Evolutionary conservation across 345 rosid genomes (phyloP), one percentile per base, ranked within the genome.

Genomic region (Jatropha curcas): DNA sequence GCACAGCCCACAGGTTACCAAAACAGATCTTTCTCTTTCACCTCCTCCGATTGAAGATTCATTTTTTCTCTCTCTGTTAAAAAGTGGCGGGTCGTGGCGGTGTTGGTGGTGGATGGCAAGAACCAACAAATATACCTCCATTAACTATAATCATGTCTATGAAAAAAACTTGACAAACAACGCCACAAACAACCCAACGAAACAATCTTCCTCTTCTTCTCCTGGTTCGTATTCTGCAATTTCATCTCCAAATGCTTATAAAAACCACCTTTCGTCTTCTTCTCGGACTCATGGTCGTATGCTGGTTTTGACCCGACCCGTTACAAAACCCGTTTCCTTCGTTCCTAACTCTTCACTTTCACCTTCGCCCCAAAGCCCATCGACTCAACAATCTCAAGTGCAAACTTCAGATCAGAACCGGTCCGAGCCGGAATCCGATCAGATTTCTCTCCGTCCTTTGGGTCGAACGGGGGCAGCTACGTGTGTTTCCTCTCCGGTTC

Each of bases 231-330:
- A 85, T 51, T 84, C 94, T 62, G 74, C 89, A 17, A 73, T 79
- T 37, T 73, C 86, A 64, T 79, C 81, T 11, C 58, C 74, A 31
- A 52, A 71, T 77, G 57, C 63, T n/a, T 59, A 74, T 64, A 80
- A 75, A 69, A 68, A 67, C 73, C 79, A 64, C 37, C 74, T 72
- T 37, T 56, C 80, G 4, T 66, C 81, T 10, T 37, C 68, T 33
- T 9, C 45, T 41, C 45, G 45, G 45, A 10, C 45, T 41, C 45
- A 41, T 41, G 45, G 98, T 81, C 98, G 97, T 45, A 93, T 93
- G 95, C 90, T 91, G 56, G 92, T 93, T 77, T 85, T 93, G 81
- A 87, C 89, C 81, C 92, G 89, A 59, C 82, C 96, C 52, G 37
- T 91, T 4, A 82, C 87, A 3, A 91, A 86, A 57, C 89, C 95